Evolutionary conservation across 1,284 basidiomycete genomes (phyloP).

Genomic region (Ganoderma leucocontextum): DNA sequence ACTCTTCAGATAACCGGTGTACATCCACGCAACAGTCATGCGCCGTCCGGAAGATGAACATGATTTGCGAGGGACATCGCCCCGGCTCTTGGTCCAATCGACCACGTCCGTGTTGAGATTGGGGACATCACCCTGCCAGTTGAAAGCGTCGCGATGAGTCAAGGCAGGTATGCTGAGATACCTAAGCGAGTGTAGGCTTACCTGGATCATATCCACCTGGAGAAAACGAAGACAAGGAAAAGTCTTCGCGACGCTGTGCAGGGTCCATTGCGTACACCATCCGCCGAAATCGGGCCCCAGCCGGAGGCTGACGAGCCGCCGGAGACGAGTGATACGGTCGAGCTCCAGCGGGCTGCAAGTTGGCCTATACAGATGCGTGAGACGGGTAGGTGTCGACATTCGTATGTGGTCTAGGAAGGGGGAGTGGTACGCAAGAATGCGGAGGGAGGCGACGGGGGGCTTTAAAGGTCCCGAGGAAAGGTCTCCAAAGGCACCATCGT

Average conservation of each 20-base stretch:
- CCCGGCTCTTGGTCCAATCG: neutral
- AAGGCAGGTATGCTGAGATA: neutral
- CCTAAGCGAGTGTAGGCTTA: neutral
- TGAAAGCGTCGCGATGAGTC: neutral
- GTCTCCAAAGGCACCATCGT: neutral
- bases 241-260: neutral
- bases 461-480: neutral
- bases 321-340: neutral
- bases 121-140: neutral
- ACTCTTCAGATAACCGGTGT: neutral
- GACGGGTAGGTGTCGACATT: neutral
- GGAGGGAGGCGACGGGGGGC: neutral
- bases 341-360: neutral
- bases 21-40: conserved; percentile 1
- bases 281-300: neutral
- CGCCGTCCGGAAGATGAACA: neutral
- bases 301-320: neutral
- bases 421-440: conserved; percentile 1
- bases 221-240: neutral
- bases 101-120: neutral
- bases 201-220: conserved; percentile 1
- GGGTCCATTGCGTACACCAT: neutral
- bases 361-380: conserved; percentile 1
- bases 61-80: neutral
- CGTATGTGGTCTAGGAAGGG: neutral